Percentiles rank a stretch among this genome's conserved stretches.
Evolutionary conservation across 306 rosid species (phyloP).

Genomic region (Cicer pinnatifidum): DNA sequence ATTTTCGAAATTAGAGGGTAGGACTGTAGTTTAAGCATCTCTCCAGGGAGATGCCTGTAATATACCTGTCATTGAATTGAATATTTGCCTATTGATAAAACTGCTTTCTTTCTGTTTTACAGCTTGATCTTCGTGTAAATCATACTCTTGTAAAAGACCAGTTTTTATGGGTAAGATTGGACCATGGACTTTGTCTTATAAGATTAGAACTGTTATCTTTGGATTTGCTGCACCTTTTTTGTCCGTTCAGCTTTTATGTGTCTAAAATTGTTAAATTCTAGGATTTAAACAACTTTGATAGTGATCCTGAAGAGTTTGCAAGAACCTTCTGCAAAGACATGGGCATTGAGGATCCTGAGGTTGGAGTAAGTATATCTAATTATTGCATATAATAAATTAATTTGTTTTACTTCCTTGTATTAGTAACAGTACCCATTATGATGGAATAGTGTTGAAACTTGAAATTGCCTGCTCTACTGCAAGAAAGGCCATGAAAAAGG

Average conservation of each 20-base stretch:
- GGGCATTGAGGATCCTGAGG: constrained; percentile 91
- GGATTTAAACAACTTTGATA: constrained; percentile 95
- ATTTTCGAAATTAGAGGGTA: background rate
- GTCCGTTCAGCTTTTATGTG: constrained; percentile 28
- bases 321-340: constrained; percentile 80
- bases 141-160: constrained; percentile 88
- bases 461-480: constrained; percentile 14
- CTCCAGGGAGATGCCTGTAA: background rate
- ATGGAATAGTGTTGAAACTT: constrained; percentile 7
- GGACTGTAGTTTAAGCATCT: background rate
- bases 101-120: constrained; percentile 34
- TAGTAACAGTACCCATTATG: background rate
- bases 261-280: constrained; percentile 45
- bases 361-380: constrained; percentile 71
- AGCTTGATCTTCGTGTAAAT: constrained; percentile 96
- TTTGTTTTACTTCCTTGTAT: background rate
- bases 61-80: background rate
- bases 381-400: constrained; percentile 17
- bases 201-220: constrained; percentile 25
- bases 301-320: constrained; percentile 96
- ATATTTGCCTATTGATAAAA: background rate
- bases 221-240: background rate
- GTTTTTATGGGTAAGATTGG: constrained; percentile 84
- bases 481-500: constrained; percentile 7
- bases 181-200: background rate